A percentile compares a stretch with the other conserved stretches of the same genome.
These are phyloP conservation scores for Cercospora sp. DNA, from an alignment of 2,329 filamentous ascomycete genomes.

Conservation along the genomic window DNA sequence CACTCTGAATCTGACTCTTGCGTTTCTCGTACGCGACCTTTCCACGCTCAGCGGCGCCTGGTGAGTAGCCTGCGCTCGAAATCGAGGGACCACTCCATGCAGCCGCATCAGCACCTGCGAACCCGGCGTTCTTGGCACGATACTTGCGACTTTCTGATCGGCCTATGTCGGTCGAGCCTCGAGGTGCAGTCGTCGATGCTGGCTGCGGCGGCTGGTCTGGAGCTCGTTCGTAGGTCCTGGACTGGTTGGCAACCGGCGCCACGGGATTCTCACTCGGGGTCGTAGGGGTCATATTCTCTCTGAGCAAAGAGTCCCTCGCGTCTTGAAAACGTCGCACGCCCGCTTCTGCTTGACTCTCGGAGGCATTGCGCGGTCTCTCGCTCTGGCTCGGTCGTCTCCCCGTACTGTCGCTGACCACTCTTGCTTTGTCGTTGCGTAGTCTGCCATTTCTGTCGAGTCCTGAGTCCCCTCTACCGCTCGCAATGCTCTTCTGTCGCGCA, in stretches of 20 bases:
- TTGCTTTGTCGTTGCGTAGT: constrained; percentile 28
- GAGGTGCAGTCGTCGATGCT: background rate
- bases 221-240: constrained; percentile 17
- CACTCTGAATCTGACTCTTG: constrained; percentile 25
- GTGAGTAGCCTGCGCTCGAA: constrained; percentile 13
- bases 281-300: constrained; percentile 18
- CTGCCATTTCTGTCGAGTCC: constrained; percentile 24
- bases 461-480: constrained; percentile 18
- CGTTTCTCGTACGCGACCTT: constrained; percentile 37
- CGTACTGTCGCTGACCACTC: constrained; percentile 33
- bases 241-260: constrained; percentile 17
- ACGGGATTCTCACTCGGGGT: constrained; percentile 6
- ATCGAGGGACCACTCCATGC: constrained; percentile 21
- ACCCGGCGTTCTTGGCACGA: constrained; percentile 37
- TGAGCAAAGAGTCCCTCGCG: constrained; percentile 26
- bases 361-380: constrained; percentile 14
- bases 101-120: constrained; percentile 36
- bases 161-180: constrained; percentile 18
- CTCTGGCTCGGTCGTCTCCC: constrained; percentile 21
- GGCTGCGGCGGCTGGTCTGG: constrained; percentile 2
- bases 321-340: constrained; percentile 18
- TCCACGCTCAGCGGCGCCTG: constrained; percentile 30
- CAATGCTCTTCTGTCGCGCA: constrained; percentile 57
- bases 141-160: constrained; percentile 31
- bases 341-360: constrained; percentile 20